Conservation (phyloP, 2,329 filamentous ascomycete species). For the Aureobasidium sp. region DNA sequence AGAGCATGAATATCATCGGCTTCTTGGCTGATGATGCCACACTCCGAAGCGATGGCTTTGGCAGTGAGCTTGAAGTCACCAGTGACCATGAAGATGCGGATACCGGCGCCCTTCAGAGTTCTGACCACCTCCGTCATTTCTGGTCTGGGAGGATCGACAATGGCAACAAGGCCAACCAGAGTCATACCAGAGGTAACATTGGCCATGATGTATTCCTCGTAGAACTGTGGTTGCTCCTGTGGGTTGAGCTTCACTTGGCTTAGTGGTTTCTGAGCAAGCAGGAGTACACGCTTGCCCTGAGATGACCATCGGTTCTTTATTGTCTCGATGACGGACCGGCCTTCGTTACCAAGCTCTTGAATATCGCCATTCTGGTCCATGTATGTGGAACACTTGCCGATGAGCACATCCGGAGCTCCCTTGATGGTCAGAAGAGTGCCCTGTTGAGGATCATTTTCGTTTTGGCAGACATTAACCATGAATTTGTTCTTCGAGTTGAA, state of each 20-base stretch:
- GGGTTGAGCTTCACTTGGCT: constrained; percentile 51
- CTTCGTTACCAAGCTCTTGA: constrained; percentile 45
- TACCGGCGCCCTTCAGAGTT: constrained; percentile 62
- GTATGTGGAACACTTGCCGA: constrained; percentile 55
- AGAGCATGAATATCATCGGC: constrained; percentile 48
- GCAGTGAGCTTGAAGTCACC: constrained; percentile 72
- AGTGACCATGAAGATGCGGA: constrained; percentile 76
- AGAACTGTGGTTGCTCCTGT: constrained; percentile 45
- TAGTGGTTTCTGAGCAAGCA: constrained; percentile 50
- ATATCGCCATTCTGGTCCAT: constrained; percentile 50
- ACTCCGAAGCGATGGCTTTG: constrained; percentile 63
- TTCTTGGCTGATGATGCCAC: constrained; percentile 58
- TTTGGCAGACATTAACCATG: constrained; percentile 59
- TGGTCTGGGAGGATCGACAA: constrained; percentile 54
- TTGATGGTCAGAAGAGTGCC: constrained; percentile 61
- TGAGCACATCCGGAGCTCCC: constrained; percentile 67
- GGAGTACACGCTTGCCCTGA: constrained; percentile 62
- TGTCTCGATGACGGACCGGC: constrained; percentile 49
- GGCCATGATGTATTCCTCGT: constrained; percentile 52
- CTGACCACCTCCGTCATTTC: constrained; percentile 53
- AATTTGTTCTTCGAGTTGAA: constrained; percentile 84
- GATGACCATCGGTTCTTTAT: constrained; percentile 64
- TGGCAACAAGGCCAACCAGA: constrained; percentile 51
- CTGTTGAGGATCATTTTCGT: constrained; percentile 22
- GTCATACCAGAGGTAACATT: constrained; percentile 50